Evolutionary conservation across 2,329 filamentous ascomycete species (phyloP).

Genomic region (Diplodia seriata): DNA sequence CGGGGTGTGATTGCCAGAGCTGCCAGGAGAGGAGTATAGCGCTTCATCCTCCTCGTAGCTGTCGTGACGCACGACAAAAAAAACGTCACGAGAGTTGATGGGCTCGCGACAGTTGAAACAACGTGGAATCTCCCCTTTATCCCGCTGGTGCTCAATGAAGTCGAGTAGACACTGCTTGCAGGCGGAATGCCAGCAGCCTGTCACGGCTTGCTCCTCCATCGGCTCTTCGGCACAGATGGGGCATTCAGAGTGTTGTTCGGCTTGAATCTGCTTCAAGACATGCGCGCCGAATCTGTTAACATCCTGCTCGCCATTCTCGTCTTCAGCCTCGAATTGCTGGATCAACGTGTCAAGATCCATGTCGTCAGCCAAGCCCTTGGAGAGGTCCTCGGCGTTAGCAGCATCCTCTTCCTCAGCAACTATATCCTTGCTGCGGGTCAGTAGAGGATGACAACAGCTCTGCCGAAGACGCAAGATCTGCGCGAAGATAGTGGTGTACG

Average conservation of each 20-base stretch:
- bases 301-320: constrained; percentile 59
- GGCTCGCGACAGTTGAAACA: constrained; percentile 91
- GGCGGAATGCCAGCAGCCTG: constrained; percentile 96
- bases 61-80: constrained; percentile 89
- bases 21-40: constrained; percentile 44
- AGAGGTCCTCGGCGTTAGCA: constrained; percentile 76
- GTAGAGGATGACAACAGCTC: constrained; percentile 88
- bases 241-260: constrained; percentile 87
- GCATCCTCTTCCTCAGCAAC: constrained; percentile 89
- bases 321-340: constrained; percentile 76
- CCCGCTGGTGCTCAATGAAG: constrained; percentile 85
- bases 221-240: constrained; percentile 95
- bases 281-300: constrained; percentile 82
- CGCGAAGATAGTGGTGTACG: constrained; percentile 95
- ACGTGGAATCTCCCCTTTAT: constrained; percentile 75
- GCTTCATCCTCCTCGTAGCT: constrained; percentile 46
- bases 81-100: constrained; percentile 83
- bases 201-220: constrained; percentile 93
- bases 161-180: constrained; percentile 92
- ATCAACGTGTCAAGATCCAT: constrained; percentile 93
- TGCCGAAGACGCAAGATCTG: constrained; percentile 93
- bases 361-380: constrained; percentile 85
- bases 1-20: constrained; percentile 46
- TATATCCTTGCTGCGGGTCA: constrained; percentile 84
- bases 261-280: constrained; percentile 88